phyloP scores from a whole-genome alignment of 2,329 filamentous ascomycete genomes.

The Sordariomycetes sp. region DNA sequence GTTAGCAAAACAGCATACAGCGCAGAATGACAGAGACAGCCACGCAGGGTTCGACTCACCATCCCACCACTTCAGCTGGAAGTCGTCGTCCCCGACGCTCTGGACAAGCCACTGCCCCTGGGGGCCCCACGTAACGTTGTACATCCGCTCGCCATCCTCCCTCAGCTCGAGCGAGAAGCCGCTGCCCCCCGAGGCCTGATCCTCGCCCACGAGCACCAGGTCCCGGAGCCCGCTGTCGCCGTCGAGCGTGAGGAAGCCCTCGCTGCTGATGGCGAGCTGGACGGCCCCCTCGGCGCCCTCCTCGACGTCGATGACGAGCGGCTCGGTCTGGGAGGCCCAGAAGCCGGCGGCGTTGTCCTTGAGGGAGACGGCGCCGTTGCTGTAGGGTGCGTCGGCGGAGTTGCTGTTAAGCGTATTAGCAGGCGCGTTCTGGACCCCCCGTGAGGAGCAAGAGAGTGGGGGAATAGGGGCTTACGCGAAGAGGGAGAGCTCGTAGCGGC shows the following conservation, averaged over 20 bases:
- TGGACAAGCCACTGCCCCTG: background rate
- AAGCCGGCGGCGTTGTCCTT: background rate
- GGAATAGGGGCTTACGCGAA: background rate
- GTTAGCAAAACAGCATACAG: background rate
- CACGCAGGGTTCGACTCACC: background rate
- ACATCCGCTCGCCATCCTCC: background rate
- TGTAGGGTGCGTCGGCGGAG: background rate
- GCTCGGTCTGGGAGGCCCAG: background rate
- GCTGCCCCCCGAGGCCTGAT: background rate
- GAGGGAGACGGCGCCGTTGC: background rate
- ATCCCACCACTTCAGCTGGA: slow-evolving; percentile 2
- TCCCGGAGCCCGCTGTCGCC: background rate
- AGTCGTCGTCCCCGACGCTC: background rate
- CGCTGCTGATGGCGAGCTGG: background rate
- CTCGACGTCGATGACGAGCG: background rate
- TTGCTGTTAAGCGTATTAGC: background rate
- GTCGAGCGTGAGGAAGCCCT: background rate
- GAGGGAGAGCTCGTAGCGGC: background rate
- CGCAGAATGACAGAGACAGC: background rate
- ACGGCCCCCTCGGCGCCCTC: background rate
- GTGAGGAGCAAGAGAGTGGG: background rate
- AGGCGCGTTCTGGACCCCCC: background rate
- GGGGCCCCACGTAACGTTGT: background rate
- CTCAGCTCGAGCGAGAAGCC: background rate
- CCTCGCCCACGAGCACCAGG: background rate